Percentiles rank a stretch among this genome's conserved stretches.
Conservation (phyloP, 2,329 filamentous ascomycete genomes). For the Coccinonectria pachysandricola region DNA sequence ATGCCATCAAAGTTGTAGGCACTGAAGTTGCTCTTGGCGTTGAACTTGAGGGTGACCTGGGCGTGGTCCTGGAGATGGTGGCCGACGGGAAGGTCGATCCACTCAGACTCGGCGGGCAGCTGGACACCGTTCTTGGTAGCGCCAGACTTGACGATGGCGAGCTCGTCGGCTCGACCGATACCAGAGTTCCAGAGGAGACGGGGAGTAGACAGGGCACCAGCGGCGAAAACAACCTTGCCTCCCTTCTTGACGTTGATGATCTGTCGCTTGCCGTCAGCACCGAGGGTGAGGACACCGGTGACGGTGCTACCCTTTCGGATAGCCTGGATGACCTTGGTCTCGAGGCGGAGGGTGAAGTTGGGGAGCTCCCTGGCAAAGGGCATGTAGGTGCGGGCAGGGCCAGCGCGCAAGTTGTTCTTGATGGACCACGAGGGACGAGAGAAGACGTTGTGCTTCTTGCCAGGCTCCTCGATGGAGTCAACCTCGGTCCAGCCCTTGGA, state of each 20-base stretch:
- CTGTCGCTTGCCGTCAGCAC: slow-evolving; percentile 34
- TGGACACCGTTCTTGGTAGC: slow-evolving; percentile 34
- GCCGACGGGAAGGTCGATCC: slow-evolving; percentile 48
- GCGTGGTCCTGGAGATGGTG: slow-evolving; percentile 47
- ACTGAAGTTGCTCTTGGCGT: slow-evolving; percentile 12
- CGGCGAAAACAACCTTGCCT: slow-evolving; percentile 48
- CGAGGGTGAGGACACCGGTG: slow-evolving; percentile 52
- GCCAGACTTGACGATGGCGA: slow-evolving; percentile 35
- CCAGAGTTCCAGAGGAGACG: slow-evolving; percentile 27
- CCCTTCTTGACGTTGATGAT: slow-evolving; percentile 18
- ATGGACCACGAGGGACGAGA: slow-evolving; percentile 60
- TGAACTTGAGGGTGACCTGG: slow-evolving; percentile 26
- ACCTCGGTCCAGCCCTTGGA: slow-evolving; percentile 53
- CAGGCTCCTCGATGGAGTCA: slow-evolving; percentile 50
- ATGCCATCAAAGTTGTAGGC: slow-evolving; percentile 17
- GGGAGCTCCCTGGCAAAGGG: slow-evolving; percentile 45
- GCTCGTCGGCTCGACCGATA: slow-evolving; percentile 53
- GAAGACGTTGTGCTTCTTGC: slow-evolving; percentile 55
- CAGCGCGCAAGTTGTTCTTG: slow-evolving; percentile 53
- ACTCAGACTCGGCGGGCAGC: slow-evolving; percentile 38
- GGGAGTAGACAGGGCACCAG: slow-evolving; percentile 38
- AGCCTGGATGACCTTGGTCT: slow-evolving; percentile 54
- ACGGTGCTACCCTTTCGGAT: slow-evolving; percentile 50
- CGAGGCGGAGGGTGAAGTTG: slow-evolving; percentile 58
- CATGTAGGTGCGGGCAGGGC: slow-evolving; percentile 62